Percentiles rank a stretch among this genome's conserved stretches.
Conservation (phyloP, 257 asterid species). For the Solanum tarijense region DNA sequence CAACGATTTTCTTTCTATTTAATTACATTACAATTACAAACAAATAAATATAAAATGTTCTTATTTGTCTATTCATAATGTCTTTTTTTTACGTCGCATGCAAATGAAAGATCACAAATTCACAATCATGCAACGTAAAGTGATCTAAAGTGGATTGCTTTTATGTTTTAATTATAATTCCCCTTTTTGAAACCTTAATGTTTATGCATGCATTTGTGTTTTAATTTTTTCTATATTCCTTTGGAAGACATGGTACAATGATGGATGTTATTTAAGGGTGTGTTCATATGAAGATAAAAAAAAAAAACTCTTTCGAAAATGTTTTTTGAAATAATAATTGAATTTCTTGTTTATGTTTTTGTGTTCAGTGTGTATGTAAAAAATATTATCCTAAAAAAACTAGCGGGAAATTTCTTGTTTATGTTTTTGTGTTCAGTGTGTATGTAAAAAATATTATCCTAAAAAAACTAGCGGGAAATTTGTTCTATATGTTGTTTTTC, state of each 20-base stretch:
- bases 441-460: neutral
- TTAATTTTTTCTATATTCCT: neutral
- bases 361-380: neutral
- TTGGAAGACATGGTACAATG: neutral
- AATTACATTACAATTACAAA: neutral
- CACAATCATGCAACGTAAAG: slow-evolving; percentile 18
- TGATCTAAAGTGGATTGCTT: neutral
- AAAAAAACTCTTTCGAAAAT: neutral
- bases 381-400: neutral
- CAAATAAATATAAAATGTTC: neutral
- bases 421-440: neutral
- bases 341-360: no score
- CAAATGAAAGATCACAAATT: slow-evolving; percentile 9
- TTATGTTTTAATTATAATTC: slow-evolving; percentile 7
- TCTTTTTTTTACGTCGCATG: slow-evolving; percentile 15
- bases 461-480: neutral
- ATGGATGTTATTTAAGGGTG: neutral
- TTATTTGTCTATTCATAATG: slow-evolving; percentile 10
- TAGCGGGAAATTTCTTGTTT: no score
- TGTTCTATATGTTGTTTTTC: neutral
- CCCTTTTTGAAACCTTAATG: neutral
- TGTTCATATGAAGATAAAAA: neutral
- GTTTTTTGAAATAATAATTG: neutral
- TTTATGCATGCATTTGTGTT: neutral
- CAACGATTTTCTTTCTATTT: neutral